Evolutionary conservation across 1,284 basidiomycete species (phyloP), one percentile per base, ranked within the genome.

Genomic region (Retiboletus fuscus): DNA sequence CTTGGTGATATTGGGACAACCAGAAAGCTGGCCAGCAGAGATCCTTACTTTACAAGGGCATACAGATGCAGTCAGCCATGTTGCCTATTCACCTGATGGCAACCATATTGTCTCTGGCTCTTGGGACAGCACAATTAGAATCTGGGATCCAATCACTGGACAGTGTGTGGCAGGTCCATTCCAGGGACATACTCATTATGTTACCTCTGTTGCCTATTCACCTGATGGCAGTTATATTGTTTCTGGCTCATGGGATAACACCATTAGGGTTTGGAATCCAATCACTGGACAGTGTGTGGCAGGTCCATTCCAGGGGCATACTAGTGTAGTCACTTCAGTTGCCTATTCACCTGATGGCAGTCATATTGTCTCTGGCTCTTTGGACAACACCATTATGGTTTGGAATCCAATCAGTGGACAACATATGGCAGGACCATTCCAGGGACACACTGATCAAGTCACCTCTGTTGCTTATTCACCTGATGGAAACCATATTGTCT

Each of bases 401-500:
- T 69, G 60, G 67, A 28, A 64, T 46, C 16, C 24, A n/a, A 46
- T 6, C 22, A 53, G 11, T n/a, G 47, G 47, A 10, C 46, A 34
- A 18, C 18, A 44, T 46, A 15, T 47, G 12, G 41, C 20, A 46
- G 30, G n/a, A n/a, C n/a, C n/a, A n/a, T n/a, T n/a, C n/a, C n/a
- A n/a, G n/a, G n/a, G n/a, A n/a, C n/a, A n/a, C n/a, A n/a, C n/a
- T n/a, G n/a, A n/a, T n/a, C n/a, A n/a, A n/a, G n/a, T n/a, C n/a
- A n/a, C n/a, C n/a, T 67, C 67, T n/a, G 34, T 68, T 64, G 43
- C n/a, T 20, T 49, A 49, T 34, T 34, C 62, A 24, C 34, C 62
- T 5, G 16, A 63, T 63, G 51, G 64, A 8, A 30, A 7, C 3
- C 41, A 65, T 5, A 46, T 68, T 62, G 61, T 39, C 43, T 62